Percentiles rank a stretch among this genome's conserved stretches.
phyloP scores from a whole-genome alignment of 169 alveolate species.

The Babesia divergens region DNA sequence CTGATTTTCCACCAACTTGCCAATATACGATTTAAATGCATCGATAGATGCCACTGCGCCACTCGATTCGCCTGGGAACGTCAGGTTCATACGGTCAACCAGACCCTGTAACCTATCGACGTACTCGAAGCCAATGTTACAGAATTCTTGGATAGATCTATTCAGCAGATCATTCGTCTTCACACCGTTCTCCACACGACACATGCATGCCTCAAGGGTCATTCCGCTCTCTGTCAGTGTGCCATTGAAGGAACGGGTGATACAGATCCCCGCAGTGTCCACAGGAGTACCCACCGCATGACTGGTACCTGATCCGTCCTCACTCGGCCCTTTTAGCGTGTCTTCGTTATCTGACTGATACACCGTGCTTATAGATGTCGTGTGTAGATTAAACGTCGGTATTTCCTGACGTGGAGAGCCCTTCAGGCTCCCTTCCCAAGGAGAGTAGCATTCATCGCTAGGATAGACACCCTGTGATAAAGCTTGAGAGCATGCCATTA shows the following conservation, averaged over 20 bases:
- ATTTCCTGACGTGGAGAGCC: neutral
- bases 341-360: slow-evolving; percentile 52
- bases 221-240: neutral
- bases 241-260: neutral
- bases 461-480: neutral
- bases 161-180: slow-evolving; percentile 12
- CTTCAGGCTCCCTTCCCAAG: neutral
- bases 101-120: slow-evolving; percentile 27
- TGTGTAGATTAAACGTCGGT: slow-evolving; percentile 14
- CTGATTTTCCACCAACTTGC: slow-evolving; percentile 40
- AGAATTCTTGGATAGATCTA: slow-evolving; percentile 17
- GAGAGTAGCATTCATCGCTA: neutral
- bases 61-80: slow-evolving; percentile 13
- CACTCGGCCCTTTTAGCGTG: neutral
- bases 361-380: slow-evolving; percentile 53
- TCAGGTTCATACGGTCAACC: slow-evolving; percentile 18
- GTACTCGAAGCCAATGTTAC: slow-evolving; percentile 40
- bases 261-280: neutral
- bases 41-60: slow-evolving; percentile 5
- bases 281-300: neutral
- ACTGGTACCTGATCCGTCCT: neutral
- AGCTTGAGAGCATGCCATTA: neutral
- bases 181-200: slow-evolving; percentile 8
- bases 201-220: neutral
- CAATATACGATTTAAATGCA: slow-evolving; percentile 24